Conservation (phyloP, 2,329 filamentous ascomycete species). For the Stachybotrys echinatus region DNA sequence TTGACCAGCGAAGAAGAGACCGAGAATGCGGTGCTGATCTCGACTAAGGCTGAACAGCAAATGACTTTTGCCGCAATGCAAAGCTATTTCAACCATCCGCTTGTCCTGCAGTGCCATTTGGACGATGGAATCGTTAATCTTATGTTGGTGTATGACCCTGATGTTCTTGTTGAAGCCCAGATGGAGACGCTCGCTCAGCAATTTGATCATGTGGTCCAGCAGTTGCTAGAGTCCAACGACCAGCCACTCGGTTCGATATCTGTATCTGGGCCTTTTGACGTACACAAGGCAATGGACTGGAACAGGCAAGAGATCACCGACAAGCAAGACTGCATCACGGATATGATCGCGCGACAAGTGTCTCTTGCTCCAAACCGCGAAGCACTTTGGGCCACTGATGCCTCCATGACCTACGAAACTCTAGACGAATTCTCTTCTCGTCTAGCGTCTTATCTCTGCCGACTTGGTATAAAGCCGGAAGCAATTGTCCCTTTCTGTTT, state of each 20-base stretch:
- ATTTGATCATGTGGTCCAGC: not conserved
- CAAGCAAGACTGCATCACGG: not conserved
- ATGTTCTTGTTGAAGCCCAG: not conserved
- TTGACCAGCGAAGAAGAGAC: not conserved
- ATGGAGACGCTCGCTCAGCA: conserved; percentile 3
- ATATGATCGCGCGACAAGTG: not conserved
- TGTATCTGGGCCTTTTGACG: not conserved
- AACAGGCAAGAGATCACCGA: not conserved
- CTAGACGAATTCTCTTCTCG: conserved; percentile 4
- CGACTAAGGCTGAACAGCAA: not conserved
- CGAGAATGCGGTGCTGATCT: not conserved
- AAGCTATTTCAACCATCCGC: conserved; percentile 3
- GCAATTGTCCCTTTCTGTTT: conserved; percentile 7
- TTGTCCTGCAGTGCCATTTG: not conserved
- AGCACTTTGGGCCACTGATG: conserved; percentile 15
- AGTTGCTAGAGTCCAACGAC: not conserved
- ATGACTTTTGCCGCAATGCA: not conserved
- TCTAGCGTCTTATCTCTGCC: not conserved
- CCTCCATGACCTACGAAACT: not conserved
- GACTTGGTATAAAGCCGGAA: conserved; percentile 14
- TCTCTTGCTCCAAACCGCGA: not conserved
- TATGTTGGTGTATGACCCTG: not conserved
- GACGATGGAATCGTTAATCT: not conserved
- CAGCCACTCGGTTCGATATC: not conserved
- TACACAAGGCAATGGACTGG: not conserved